phyloP scores from a whole-genome alignment of 139 green algal genomes.

The Protoeuglena noctilucae region DNA sequence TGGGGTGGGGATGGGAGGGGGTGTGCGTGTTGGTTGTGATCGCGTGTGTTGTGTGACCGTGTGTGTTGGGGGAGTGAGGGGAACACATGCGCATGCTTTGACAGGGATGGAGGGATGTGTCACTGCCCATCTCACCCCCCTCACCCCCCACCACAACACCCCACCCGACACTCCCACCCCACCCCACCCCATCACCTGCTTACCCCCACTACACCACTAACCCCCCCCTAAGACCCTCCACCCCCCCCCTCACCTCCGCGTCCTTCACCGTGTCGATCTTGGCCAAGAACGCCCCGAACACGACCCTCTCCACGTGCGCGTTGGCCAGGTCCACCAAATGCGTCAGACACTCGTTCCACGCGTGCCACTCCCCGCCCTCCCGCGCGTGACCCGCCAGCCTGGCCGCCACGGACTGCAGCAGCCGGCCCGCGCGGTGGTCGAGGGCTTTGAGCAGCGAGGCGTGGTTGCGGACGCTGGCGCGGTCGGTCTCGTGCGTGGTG shows the following conservation, averaged over 20 bases:
- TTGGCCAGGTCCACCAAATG: conserved; percentile 50
- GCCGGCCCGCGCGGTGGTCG: conserved; percentile 37
- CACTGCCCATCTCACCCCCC: too few relatives aligned
- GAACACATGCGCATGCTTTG: not conserved
- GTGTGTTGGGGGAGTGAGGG: too few relatives aligned
- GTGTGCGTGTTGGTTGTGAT: not conserved
- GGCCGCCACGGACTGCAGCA: conserved; percentile 55
- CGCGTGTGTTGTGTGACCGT: too few relatives aligned
- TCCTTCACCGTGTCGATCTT: conserved; percentile 27
- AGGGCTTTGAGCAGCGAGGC: conserved; percentile 45
- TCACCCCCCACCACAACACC: too few relatives aligned
- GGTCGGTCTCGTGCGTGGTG: conserved; percentile 52
- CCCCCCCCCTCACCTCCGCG: too few relatives aligned
- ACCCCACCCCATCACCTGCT: too few relatives aligned
- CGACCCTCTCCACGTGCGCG: conserved; percentile 31
- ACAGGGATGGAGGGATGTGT: not conserved
- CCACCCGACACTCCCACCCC: too few relatives aligned
- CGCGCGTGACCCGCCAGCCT: conserved; percentile 32
- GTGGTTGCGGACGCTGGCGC: conserved; percentile 47
- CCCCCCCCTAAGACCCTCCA: too few relatives aligned
- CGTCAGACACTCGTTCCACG: conserved; percentile 65
- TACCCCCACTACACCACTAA: too few relatives aligned
- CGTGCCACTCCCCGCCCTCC: conserved; percentile 38
- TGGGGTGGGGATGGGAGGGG: not conserved
- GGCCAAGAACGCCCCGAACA: conserved; percentile 3